Evolutionary conservation across 768 basidiomycete genomes (phyloP).

Genomic region (Candolleomyces aberdarensis): DNA sequence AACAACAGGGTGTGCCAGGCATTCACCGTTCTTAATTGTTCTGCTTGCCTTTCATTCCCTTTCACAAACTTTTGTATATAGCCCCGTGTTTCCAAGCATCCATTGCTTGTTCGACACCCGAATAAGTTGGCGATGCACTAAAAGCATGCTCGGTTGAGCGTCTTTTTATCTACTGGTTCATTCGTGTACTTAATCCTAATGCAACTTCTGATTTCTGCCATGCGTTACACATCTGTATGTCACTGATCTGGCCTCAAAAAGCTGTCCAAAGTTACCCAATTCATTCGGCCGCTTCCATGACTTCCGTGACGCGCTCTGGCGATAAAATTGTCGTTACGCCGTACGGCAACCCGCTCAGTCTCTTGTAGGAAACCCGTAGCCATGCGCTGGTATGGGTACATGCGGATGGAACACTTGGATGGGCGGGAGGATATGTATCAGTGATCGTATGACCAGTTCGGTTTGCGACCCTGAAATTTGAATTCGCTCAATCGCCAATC

Average conservation of each 20-base stretch:
- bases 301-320: neutral
- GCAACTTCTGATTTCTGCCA: neutral
- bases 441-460: conserved; percentile 3
- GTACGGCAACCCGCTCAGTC: neutral
- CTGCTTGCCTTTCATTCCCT: neutral
- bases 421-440: neutral
- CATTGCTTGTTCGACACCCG: neutral
- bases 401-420: neutral
- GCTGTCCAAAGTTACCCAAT: too few species aligned
- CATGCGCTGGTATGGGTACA: neutral
- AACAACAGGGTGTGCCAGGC: neutral
- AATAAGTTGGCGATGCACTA: neutral
- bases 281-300: neutral
- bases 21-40: neutral
- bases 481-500: neutral
- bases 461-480: neutral
- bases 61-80: neutral
- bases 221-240: neutral
- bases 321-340: neutral
- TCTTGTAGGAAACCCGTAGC: neutral
- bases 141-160: neutral
- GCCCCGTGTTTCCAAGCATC: neutral
- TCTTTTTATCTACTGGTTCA: neutral
- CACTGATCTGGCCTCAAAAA: too few species aligned
- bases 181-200: neutral